Base-by-base conservation (phyloP, 306 rosid species). In the Crotalaria pallida region DNA sequence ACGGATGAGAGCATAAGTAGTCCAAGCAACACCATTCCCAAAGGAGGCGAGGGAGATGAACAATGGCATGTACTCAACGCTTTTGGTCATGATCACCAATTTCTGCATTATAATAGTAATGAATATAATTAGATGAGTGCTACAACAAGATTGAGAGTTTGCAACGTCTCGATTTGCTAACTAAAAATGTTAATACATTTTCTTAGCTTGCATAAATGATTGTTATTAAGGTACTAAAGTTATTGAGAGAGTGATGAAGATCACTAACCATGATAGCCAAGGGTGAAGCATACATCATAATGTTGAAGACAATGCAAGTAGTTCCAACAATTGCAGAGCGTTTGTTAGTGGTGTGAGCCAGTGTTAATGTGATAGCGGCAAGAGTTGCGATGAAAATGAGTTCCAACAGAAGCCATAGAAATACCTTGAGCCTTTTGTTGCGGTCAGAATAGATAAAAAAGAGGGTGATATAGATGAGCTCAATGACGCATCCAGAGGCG, bases 271-370 rank as follows among this genome's bases (percentile, higher is more conserved):
- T 95, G 74, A 95, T 59, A 0, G 91, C 26, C 50, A 95, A 72
- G 1, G 99, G 97, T 0, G 99, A 61, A 61, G 96, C 99, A 43
- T 87, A 95, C 97, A 95, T 95, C 96, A 89, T 83, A 62, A 91
- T 78, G 86, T 87, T 95, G 79, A 82, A 87, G 45, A 86, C 27
- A 13, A 88, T 82, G 77, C 88, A 78, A 1, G 81, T 49, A 47
- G 84, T 65, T 59, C 99, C 99, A 7, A 89, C 97, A 47, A 95
- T 15, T 2, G 75, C 18, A 19, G 92, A 82, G 36, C 97, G 83
- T 58, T 65, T 80, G 3, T 29, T 53, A 59, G 15, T 3, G 2
- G 86, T 6, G 29, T 91, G 92, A 26, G 69, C 73, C 1, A 83
- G 23, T 1, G 76, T 75, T 19, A 91, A 31, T 1, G 80, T 75